These are phyloP conservation scores for Pneumocystis carinii DNA, from an alignment of 1,139 yeast genomes.

Conservation along the genomic window DNA sequence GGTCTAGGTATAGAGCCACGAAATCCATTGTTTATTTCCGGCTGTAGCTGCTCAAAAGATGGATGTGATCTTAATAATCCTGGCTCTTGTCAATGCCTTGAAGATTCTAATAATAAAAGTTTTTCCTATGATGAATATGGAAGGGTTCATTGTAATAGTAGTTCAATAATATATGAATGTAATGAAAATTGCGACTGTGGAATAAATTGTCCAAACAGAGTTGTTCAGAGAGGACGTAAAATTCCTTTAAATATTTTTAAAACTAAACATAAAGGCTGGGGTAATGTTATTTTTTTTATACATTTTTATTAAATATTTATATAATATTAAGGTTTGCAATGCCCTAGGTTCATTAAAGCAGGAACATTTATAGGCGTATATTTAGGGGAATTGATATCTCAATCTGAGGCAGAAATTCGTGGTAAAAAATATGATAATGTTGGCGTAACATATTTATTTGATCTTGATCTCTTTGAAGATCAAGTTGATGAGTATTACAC, in stretches of 20 bases:
- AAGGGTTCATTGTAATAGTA: constrained; percentile 3
- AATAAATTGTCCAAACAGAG: constrained; percentile 8
- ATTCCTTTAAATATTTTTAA: constrained; percentile 10
- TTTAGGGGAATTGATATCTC: constrained; percentile 11
- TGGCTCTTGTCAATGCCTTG: constrained; percentile 7
- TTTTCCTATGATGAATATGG: constrained; percentile 9
- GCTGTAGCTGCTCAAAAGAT: constrained; percentile 4
- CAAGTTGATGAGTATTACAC: constrained; percentile 5
- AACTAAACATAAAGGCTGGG: constrained; percentile 13
- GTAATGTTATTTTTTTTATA: neutral
- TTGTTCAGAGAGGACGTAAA: constrained; percentile 11
- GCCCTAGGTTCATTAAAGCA: constrained; percentile 5
- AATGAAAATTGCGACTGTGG: constrained; percentile 8
- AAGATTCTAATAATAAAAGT: constrained; percentile 3
- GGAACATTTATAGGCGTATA: constrained; percentile 12
- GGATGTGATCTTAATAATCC: constrained; percentile 5
- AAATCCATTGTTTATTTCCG: constrained; percentile 1
- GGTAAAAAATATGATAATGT: constrained; percentile 6
- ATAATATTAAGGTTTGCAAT: constrained; percentile 1
- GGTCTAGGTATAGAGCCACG: neutral
- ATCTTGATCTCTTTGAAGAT: constrained; percentile 12
- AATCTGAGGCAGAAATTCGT: constrained; percentile 7
- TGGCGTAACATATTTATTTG: constrained; percentile 11
- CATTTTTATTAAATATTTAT: neutral
- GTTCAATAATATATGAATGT: constrained; percentile 9